Percentiles rank a stretch among this genome's conserved stretches.
Conservation (phyloP, 1,284 basidiomycete genomes). For the Apiotrichum sp. region DNA sequence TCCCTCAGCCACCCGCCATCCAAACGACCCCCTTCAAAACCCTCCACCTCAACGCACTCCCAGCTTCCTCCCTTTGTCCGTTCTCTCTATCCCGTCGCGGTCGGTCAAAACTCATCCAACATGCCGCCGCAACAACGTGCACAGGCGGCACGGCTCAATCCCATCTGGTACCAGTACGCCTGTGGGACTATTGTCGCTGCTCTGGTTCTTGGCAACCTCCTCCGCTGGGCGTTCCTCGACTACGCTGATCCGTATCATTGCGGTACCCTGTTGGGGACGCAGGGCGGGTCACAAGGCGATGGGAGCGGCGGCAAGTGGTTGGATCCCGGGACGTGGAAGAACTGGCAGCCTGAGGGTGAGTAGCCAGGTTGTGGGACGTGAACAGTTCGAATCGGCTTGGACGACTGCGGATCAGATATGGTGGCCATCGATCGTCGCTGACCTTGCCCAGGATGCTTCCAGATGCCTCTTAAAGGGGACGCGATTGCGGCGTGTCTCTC, state of each 20-base stretch:
- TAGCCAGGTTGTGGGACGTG: slow-evolving; percentile 1
- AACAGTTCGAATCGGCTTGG: no score
- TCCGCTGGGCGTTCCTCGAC: slow-evolving; percentile 52
- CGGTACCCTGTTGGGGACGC: slow-evolving; percentile 56
- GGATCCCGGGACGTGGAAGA: slow-evolving; percentile 55
- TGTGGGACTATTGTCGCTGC: slow-evolving; percentile 43
- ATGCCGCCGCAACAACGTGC: background rate
- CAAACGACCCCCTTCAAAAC: no score
- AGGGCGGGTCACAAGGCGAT: slow-evolving; percentile 10
- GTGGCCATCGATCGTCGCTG: background rate
- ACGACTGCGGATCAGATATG: no score
- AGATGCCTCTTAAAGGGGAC: slow-evolving; percentile 14
- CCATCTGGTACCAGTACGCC: slow-evolving; percentile 47
- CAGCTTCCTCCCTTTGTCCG: no score
- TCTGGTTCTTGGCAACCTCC: slow-evolving; percentile 40
- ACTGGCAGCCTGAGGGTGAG: slow-evolving; percentile 81
- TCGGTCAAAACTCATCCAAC: no score
- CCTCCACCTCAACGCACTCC: no score
- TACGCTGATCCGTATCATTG: slow-evolving; percentile 66
- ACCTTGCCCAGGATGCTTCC: slow-evolving; percentile 27
- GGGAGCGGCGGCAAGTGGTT: slow-evolving; percentile 62
- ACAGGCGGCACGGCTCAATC: slow-evolving; percentile 32
- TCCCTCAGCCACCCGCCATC: no score
- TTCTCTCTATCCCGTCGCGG: no score
- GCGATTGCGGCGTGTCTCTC: slow-evolving; percentile 26